Percentiles rank a stretch among this genome's conserved stretches.
phyloP scores from a whole-genome alignment of 1,284 basidiomycete genomes.

The Schizophyllum commune region DNA sequence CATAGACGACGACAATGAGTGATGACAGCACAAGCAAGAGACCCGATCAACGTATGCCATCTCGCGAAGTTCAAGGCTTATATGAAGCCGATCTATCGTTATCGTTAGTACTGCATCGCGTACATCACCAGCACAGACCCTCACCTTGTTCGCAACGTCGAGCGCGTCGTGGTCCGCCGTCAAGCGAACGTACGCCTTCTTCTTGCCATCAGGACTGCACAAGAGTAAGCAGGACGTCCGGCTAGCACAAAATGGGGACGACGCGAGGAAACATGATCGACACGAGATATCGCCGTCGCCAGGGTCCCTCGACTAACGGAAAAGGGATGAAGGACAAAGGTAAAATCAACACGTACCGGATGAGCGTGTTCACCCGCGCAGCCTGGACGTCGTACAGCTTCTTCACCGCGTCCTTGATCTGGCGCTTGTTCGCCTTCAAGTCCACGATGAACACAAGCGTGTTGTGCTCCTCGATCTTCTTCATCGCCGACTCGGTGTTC shows the following conservation, averaged over 20 bases:
- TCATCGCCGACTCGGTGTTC: constrained; percentile 86
- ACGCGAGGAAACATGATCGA: background rate
- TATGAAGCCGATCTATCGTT: constrained; percentile 71
- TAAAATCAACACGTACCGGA: constrained; percentile 58
- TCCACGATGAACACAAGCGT: constrained; percentile 98
- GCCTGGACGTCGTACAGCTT: constrained; percentile 98
- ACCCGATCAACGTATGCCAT: background rate
- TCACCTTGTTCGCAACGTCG: constrained; percentile 98
- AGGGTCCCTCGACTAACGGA: background rate
- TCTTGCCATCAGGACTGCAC: constrained; percentile 90
- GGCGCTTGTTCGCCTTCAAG: constrained; percentile 92
- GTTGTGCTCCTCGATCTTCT: constrained; percentile 99
- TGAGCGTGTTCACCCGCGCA: constrained; percentile 96
- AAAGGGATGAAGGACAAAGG: background rate
- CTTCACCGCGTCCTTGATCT: constrained; percentile 99
- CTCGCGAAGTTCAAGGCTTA: constrained; percentile 25
- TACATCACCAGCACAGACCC: constrained; percentile 18
- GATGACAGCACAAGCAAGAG: background rate
- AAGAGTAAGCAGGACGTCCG: background rate
- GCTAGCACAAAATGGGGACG: background rate
- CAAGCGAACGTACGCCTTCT: constrained; percentile 98
- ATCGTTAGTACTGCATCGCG: background rate
- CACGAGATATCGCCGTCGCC: background rate
- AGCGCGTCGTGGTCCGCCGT: constrained; percentile 95
- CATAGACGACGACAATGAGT: background rate